Conservation (phyloP, 768 basidiomycete species). For the Pulveroboletus sp. region DNA sequence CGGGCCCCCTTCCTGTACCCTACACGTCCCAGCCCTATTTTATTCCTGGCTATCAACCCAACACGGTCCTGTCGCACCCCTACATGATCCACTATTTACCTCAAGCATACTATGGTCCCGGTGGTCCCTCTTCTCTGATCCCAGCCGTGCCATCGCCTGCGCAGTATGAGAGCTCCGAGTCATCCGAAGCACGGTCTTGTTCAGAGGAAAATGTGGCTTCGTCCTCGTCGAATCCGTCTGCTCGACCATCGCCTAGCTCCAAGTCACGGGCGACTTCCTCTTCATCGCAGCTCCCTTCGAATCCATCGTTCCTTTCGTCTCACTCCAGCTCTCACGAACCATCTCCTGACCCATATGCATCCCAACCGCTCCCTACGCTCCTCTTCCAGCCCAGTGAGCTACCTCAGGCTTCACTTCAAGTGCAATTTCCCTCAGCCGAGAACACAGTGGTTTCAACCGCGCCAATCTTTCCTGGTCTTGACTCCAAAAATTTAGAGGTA, state of each 20-base stretch:
- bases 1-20: not conserved
- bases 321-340: slow-evolving; percentile 12
- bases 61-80: slow-evolving; percentile 14
- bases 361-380: slow-evolving; percentile 3
- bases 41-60: slow-evolving; percentile 1
- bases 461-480: not conserved
- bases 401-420: not conserved
- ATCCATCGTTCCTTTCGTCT: not conserved
- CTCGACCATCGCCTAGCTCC: slow-evolving; percentile 6
- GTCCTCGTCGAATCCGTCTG: slow-evolving; percentile 13
- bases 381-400: slow-evolving; percentile 3
- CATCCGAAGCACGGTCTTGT: slow-evolving; percentile 6
- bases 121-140: slow-evolving; percentile 49
- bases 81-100: slow-evolving; percentile 21
- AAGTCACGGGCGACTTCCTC: slow-evolving; percentile 18
- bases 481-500: slow-evolving; percentile 13
- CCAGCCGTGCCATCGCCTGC: slow-evolving; percentile 49
- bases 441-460: not conserved
- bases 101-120: slow-evolving; percentile 29
- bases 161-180: slow-evolving; percentile 7
- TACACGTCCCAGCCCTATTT: not conserved
- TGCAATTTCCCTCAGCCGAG: not conserved
- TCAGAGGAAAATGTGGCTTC: slow-evolving; percentile 10
- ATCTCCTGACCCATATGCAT: slow-evolving; percentile 6
- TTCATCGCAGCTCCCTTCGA: slow-evolving; percentile 7